Base-by-base conservation (phyloP, 345 rosid species). In the Linum trigynum region DNA sequence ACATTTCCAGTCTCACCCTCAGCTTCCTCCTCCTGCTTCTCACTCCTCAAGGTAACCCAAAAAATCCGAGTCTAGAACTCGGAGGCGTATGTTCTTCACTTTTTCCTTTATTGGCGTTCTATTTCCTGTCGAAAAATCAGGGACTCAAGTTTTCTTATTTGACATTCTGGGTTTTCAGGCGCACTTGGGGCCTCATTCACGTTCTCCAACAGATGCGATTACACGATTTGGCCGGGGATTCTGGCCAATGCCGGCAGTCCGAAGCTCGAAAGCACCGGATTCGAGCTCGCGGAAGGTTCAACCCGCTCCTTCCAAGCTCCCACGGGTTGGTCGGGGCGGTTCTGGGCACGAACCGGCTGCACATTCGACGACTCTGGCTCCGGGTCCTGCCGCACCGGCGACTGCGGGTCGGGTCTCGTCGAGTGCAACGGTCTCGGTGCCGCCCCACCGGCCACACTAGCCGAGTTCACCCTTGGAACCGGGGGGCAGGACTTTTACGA, bases 401-500 rank as follows among this genome's bases (percentile, higher is more conserved):
- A 75, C 63, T 75, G 78, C 51, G 78, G 78, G 7, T 75, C 78
- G 38, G 78, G 78, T 5, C 74, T 48, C 14, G 65, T 75, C 5
- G 78, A 75, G 51, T 75, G 78, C 61, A 66, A 70, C 42, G 78
- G 78, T 0, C 71, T 67, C 38, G 78, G 78, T n/a, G 78, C 78
- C 5, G 67, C 71, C 4, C 78, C 78, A 2, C 78, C 78, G 3
- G 78, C 78, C 3, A 75, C 78, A 12, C 65, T 75, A 3, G 78
- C 74, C 0, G 78, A 75, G 74, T 75, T 75, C 66, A 75, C 78
- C 10, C 78, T 75, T 5, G 78, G 78, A 5, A 17, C 74, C 9
- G 78, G 94, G 1, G 96, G 97, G 1, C 86, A 80, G 65, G 97
- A 90, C 70, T 94, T 94, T 68, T 90, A 90, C 67, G 99, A 94